Percentiles rank a stretch among this genome's conserved stretches.
Evolutionary conservation across 148 eudicot genomes (phyloP).

Genomic region (Rhododendron mucronatum): DNA sequence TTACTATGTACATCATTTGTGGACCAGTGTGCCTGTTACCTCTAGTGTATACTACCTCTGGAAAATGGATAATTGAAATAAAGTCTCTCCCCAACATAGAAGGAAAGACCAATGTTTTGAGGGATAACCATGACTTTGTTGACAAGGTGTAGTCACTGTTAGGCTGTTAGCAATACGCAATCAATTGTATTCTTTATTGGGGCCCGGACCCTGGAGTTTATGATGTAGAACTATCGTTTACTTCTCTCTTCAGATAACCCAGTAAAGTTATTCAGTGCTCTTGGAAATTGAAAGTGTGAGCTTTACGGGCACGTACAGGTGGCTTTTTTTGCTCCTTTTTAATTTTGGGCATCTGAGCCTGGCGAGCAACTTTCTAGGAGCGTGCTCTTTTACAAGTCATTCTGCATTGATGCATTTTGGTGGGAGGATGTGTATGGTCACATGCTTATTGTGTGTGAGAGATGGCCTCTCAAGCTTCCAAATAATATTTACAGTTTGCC

Average conservation of each 20-base stretch:
- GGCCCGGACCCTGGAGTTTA: not conserved
- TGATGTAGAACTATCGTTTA: not conserved
- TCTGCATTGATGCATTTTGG: not conserved
- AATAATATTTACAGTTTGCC: not conserved
- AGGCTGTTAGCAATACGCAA: not conserved
- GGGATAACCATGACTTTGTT: not conserved
- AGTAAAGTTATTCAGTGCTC: not conserved
- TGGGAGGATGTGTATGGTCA: not conserved
- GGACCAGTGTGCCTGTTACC: not conserved
- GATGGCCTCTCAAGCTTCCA: not conserved
- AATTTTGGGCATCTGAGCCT: not conserved
- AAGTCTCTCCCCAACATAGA: not conserved
- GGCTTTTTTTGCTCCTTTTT: not conserved
- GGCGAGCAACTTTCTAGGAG: not conserved
- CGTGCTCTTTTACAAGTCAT: not conserved
- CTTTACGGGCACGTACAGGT: not conserved
- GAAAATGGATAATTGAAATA: not conserved
- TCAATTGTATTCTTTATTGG: not conserved
- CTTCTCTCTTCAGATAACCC: not conserved
- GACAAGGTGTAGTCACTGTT: not conserved
- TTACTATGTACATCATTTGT: not conserved
- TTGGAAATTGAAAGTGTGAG: not conserved
- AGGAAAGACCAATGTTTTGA: not conserved
- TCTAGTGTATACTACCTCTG: not conserved
- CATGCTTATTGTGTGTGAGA: not conserved